Conservation (phyloP, 2,329 filamentous ascomycete genomes). For the Polychaeton citri region DNA sequence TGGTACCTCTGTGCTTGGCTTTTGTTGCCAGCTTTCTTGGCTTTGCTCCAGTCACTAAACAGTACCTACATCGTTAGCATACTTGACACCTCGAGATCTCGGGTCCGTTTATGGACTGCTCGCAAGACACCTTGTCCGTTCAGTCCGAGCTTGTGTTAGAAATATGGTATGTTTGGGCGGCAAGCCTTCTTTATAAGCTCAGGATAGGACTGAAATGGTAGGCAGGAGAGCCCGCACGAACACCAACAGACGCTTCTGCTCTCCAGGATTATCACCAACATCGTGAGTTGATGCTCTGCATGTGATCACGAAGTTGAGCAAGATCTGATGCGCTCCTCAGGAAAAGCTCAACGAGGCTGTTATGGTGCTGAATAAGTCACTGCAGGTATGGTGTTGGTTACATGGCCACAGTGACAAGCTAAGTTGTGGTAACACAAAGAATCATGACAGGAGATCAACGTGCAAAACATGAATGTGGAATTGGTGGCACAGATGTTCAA, state of each 20-base stretch:
- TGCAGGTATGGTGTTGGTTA: conserved; percentile 67
- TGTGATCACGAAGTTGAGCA: not conserved
- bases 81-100: no score
- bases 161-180: no score
- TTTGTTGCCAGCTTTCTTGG: no score
- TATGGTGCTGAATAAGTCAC: conserved; percentile 79
- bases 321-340: conserved; percentile 39
- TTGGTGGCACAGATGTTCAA: conserved; percentile 99
- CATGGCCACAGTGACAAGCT: not conserved
- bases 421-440: conserved; percentile 1
- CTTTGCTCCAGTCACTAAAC: no score
- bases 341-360: conserved; percentile 96
- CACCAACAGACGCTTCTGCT: conserved; percentile 91
- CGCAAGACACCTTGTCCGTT: no score
- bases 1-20: no score
- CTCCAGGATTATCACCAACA: conserved; percentile 92
- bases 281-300: conserved; percentile 47
- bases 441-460: conserved; percentile 93
- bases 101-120: no score
- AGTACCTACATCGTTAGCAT: no score
- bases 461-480: conserved; percentile 98
- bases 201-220: no score
- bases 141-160: no score
- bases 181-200: no score
- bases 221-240: conserved; percentile 84